Evolutionary conservation across 2,329 filamentous ascomycete species (phyloP).

Genomic region (Pseudogymnoascus sp.): DNA sequence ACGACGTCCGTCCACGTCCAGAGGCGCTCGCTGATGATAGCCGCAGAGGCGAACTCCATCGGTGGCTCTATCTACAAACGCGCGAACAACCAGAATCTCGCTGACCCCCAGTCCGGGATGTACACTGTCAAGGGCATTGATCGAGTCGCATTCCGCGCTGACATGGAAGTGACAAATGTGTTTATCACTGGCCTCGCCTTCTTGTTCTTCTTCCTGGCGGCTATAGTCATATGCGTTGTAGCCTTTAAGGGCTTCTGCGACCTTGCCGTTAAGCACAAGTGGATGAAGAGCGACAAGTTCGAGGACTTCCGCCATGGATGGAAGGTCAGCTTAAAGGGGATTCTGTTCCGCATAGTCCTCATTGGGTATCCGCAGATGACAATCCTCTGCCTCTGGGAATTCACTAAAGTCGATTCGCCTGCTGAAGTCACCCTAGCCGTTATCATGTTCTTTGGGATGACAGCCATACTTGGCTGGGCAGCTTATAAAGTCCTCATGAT

Average conservation of each 20-base stretch:
- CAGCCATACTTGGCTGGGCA: constrained; percentile 72
- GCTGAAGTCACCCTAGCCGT: constrained; percentile 81
- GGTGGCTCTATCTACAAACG: constrained; percentile 22
- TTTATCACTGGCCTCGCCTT: constrained; percentile 88
- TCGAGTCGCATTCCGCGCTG: constrained; percentile 76
- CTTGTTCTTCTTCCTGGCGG: constrained; percentile 74
- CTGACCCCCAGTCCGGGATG: constrained; percentile 45
- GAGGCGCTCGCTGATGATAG: constrained; percentile 36
- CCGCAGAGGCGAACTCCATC: constrained; percentile 10
- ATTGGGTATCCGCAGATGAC: constrained; percentile 90
- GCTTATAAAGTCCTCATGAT: constrained; percentile 83
- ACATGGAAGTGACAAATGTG: constrained; percentile 83
- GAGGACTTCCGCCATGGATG: constrained; percentile 90
- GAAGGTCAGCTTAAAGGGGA: constrained; percentile 86
- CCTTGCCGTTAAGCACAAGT: constrained; percentile 61
- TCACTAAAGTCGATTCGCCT: constrained; percentile 75
- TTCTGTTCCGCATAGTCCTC: constrained; percentile 80
- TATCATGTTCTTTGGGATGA: constrained; percentile 79
- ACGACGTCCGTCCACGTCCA: constrained; percentile 74
- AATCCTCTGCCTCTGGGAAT: constrained; percentile 87
- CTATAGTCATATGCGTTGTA: constrained; percentile 64
- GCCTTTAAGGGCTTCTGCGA: constrained; percentile 79
- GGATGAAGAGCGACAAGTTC: constrained; percentile 80
- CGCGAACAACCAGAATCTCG: constrained; percentile 46
- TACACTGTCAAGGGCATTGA: constrained; percentile 73